Evolutionary conservation across 495 filamentous ascomycete species (phyloP).

Genomic region (Daldinia grandis): DNA sequence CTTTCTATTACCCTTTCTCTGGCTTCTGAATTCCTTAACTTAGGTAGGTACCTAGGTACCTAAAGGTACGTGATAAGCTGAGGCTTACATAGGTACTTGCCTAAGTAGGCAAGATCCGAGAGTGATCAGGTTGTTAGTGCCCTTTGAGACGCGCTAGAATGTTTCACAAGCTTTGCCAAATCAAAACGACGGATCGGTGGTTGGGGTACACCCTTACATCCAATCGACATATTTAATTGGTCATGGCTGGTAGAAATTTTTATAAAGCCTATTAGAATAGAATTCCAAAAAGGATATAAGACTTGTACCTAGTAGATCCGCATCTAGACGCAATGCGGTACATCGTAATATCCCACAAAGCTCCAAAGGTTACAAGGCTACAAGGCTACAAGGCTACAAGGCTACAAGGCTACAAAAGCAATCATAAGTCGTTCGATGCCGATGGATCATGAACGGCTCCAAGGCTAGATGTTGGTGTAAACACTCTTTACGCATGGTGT

Average conservation of each 20-base stretch:
- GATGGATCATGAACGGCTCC: slow-evolving; percentile 9
- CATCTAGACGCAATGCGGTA: not conserved
- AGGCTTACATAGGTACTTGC: slow-evolving; percentile 14
- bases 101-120: not conserved
- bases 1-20: too few species aligned
- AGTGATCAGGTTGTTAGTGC: not conserved
- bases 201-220: not conserved
- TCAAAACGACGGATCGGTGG: slow-evolving; percentile 1
- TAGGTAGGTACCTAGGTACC: too few species aligned
- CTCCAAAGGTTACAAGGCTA: not conserved
- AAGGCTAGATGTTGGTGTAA: not conserved
- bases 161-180: slow-evolving; percentile 15
- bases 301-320: too few species aligned
- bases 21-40: too few species aligned
- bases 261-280: not conserved
- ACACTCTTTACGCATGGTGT: not conserved
- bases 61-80: too few species aligned
- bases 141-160: not conserved
- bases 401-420: not conserved
- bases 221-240: slow-evolving; percentile 19
- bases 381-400: not conserved
- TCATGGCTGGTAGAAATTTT: not conserved
- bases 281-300: too few species aligned
- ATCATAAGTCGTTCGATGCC: slow-evolving; percentile 9
- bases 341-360: not conserved